Conservation (phyloP, 257 asterid genomes). For the Salvia rosmarinus region DNA sequence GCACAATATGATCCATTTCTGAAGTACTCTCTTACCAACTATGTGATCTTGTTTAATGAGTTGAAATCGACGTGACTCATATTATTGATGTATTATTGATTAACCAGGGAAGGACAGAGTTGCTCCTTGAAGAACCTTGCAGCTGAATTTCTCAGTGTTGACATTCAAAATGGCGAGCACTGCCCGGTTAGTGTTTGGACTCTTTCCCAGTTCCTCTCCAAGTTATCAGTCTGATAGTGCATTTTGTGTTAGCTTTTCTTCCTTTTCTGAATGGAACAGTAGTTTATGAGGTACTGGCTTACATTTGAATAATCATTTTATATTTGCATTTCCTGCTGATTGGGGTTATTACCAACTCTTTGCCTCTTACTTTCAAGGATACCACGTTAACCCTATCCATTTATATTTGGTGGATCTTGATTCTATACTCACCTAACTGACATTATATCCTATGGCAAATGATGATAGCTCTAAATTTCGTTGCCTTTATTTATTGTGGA, state of each 20-base stretch:
- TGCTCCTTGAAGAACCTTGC: conserved; percentile 84
- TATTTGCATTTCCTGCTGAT: neutral
- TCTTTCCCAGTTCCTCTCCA: conserved; percentile 16
- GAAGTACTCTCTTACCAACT: conserved; percentile 50
- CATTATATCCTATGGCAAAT: neutral
- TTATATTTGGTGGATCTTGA: conserved; percentile 10
- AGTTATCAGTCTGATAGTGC: too few species aligned
- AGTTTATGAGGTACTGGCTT: conserved; percentile 12
- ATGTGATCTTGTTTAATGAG: conserved; percentile 26
- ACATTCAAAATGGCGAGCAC: conserved; percentile 92
- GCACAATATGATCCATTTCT: conserved; percentile 71
- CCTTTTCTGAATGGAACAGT: neutral
- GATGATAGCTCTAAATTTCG: neutral
- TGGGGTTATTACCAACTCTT: neutral
- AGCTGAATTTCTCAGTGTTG: conserved; percentile 63
- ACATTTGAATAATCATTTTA: neutral
- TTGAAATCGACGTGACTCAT: conserved; percentile 9
- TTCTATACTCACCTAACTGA: neutral
- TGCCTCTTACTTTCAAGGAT: neutral
- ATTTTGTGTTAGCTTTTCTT: conserved; percentile 18
- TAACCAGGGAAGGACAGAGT: conserved; percentile 82
- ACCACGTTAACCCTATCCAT: neutral
- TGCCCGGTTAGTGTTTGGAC: conserved; percentile 86
- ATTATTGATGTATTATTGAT: conserved; percentile 33
- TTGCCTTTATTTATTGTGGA: neutral